Base-by-base conservation (phyloP, 2,329 filamentous ascomycete species). In the Nothopassalora personata region DNA sequence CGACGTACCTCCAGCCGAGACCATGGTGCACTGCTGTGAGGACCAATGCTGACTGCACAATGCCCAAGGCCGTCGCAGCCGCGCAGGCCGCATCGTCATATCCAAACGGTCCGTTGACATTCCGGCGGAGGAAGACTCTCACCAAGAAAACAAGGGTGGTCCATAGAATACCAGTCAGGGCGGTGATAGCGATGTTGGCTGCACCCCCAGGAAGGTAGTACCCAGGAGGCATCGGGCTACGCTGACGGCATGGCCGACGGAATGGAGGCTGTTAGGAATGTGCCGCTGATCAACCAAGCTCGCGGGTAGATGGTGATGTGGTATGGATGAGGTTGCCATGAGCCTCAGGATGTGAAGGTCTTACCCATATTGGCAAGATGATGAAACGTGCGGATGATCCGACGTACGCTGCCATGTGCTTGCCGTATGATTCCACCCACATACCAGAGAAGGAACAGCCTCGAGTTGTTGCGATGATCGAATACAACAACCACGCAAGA, bases 61-160 rank as follows among this genome's bases (percentile, higher is more conserved):
- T 31, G 9, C 62, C 68, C 28, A 67, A 56, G 15, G 63, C 46
- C 1, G 68, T 71, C 13, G 68, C 67, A 0, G 59, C 52, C 9
- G 56, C 53, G 58, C 70, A 71, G 5, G 65, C 58, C 31, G 53
- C 57, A 54, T 71, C 68, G 34, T 71, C 70, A 46, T 57, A 65
- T 10, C 68, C 66, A 13, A 70, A 62, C 0, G 70, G 70, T 0
- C 68, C 69, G 33, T 69, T 70, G 63, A 71, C 63, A 53, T 61
- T 66, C 3, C 62, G 28, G 11, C 70, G 65, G 10, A 71, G 62
- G 61, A 68, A 70, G 1, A 67, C 19, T 5, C 70, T 68, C 45
- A 71, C 65, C 8, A 57, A n/a, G 48, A 67, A 67, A 28, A 65
- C 62, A 23, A 68, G 54, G 15, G 64, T 47, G 1, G 67, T 62